Base-by-base conservation (phyloP, 2,329 filamentous ascomycete genomes). In the Albophoma yamanashiensis region DNA sequence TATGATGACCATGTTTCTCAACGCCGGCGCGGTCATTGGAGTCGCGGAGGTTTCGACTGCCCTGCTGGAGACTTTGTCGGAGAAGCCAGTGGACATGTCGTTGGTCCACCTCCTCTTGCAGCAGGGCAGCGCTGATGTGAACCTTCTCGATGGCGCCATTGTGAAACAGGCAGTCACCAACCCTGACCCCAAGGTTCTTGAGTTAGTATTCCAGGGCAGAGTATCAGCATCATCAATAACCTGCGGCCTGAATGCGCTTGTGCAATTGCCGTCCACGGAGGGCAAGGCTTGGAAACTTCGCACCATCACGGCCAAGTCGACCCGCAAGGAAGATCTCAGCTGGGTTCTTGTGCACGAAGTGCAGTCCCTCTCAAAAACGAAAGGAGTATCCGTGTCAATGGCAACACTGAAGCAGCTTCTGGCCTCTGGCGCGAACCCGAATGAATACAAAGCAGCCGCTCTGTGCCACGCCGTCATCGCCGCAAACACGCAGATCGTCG, bases 371-470 rank as follows among this genome's bases (percentile, higher is more conserved):
- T 80, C 12, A 70, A 76, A 59, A 70, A 71, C 3, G 8, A 71
- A 69, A 0, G 67, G 69, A 0, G 67, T 72, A 1, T 67, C 74
- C 14, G 75, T 77, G 4, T 74, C 74, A 1, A 68, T 81, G 6
- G 71, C 76, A 2, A 75, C 79, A 0, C 61, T 84, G 40, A 75
- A 76, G 59, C 69, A 75, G 0, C 73, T 86, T 0, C 66, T 86
- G 1, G 72, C 75, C 1, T 73, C 77, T 1, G 81, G 82, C 0
- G 83, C 82, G 2, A 78, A 84, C 55, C 72, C 83, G n/a, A 84
- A 85, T 62, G 73, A 75, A 1, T 75, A 78, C 60, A 78, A 82
- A 34, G 81, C 77, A 0, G 76, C 78, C 1, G 76, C 82, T 0
- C 68, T 86, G 0, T 79, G 79, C 58, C 73, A 74, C 58, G 81